These are phyloP conservation scores for Aspergillus fijiensis DNA, from an alignment of 2,329 filamentous ascomycete species.

Conservation along the genomic window DNA sequence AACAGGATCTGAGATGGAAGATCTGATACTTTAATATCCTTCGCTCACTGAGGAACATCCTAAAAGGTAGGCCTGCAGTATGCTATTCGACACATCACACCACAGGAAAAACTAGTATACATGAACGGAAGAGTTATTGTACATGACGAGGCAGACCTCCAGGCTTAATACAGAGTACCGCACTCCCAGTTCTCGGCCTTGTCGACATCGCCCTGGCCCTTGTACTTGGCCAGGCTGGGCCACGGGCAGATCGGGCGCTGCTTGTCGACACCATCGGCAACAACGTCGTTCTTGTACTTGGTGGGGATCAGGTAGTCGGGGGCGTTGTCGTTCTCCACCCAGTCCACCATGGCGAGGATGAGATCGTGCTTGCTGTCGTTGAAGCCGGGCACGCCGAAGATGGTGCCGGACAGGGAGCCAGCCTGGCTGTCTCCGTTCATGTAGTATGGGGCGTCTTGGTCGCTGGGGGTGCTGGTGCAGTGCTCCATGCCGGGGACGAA, in stretches of 20 bases:
- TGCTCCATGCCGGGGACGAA: constrained; percentile 19
- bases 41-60: no score
- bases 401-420: neutral
- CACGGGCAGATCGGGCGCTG: constrained; percentile 3
- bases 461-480: constrained; percentile 4
- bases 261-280: constrained; percentile 1
- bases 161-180: neutral
- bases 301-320: constrained; percentile 18
- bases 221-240: constrained; percentile 5
- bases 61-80: no score
- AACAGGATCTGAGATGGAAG: no score
- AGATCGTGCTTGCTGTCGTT: constrained; percentile 18
- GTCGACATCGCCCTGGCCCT: constrained; percentile 2
- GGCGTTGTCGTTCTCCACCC: constrained; percentile 21
- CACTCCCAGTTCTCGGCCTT: constrained; percentile 7
- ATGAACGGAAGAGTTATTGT: no score
- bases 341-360: constrained; percentile 19
- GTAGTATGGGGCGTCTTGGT: constrained; percentile 8
- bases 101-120: no score
- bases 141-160: no score
- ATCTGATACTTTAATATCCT: no score
- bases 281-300: constrained; percentile 10
- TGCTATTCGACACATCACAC: no score
- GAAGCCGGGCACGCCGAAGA: constrained; percentile 12
- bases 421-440: constrained; percentile 11